phyloP scores from a whole-genome alignment of 1,284 basidiomycete species.

The Uromyces viciae-fabae region DNA sequence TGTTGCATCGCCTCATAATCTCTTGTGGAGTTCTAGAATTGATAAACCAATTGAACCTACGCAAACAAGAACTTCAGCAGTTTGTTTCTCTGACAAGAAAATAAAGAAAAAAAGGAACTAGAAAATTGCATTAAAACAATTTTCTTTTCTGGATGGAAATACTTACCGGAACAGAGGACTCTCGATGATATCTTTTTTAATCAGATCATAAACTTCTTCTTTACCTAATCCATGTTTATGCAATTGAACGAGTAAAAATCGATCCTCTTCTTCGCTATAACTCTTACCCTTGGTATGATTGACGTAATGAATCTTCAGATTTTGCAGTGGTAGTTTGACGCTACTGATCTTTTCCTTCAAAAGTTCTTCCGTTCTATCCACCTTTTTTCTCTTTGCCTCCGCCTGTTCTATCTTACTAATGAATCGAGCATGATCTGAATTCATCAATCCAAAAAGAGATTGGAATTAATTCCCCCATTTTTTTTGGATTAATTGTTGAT shows the following conservation, averaged over 20 bases:
- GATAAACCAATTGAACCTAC: constrained; percentile 91
- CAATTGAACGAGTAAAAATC: constrained; percentile 86
- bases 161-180: constrained; percentile 79
- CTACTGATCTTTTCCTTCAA: constrained; percentile 74
- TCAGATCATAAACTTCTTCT: constrained; percentile 89
- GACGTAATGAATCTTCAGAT: constrained; percentile 86
- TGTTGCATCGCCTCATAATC: constrained; percentile 81
- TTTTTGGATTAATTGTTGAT: no score
- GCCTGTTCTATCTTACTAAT: constrained; percentile 74
- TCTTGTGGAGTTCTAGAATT: constrained; percentile 90
- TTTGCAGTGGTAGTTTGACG: constrained; percentile 84
- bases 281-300: constrained; percentile 86
- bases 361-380: constrained; percentile 54
- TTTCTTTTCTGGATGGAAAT: no score
- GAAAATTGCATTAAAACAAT: no score
- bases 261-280: constrained; percentile 93
- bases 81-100: not conserved
- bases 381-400: constrained; percentile 59
- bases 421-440: constrained; percentile 52
- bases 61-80: not conserved
- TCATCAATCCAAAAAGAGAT: no score
- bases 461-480: no score
- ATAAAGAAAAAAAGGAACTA: not conserved
- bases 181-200: constrained; percentile 92
- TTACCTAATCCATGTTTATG: constrained; percentile 85